Evolutionary conservation across 179 eudicot species (phyloP).

Genomic region (Camellia oleifera): DNA sequence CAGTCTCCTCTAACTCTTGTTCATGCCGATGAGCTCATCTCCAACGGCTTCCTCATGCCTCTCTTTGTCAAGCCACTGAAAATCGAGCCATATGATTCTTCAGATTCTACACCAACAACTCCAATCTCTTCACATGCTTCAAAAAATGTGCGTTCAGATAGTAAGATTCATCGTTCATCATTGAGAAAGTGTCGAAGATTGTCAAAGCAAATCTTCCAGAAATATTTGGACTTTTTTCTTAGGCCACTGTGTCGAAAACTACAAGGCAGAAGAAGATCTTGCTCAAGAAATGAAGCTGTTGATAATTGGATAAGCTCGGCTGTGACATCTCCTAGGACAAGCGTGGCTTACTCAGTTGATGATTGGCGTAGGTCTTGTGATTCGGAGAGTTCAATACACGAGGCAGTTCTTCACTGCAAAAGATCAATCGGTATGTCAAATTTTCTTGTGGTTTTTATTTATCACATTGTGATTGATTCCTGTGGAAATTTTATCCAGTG

Average conservation of each 20-base stretch:
- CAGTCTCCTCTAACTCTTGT: slow-evolving; percentile 42
- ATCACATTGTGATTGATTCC: background rate
- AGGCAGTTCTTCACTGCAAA: slow-evolving; percentile 95
- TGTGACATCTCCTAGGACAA: slow-evolving; percentile 55
- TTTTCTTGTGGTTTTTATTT: background rate
- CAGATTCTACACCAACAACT: slow-evolving; percentile 21
- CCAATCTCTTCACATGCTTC: slow-evolving; percentile 24
- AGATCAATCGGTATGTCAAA: slow-evolving; percentile 53
- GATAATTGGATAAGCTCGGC: slow-evolving; percentile 33
- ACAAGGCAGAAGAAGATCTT: slow-evolving; percentile 33
- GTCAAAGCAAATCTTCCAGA: slow-evolving; percentile 45
- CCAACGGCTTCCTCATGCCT: slow-evolving; percentile 58
- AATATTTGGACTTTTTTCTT: slow-evolving; percentile 46
- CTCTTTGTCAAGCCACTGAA: slow-evolving; percentile 34
- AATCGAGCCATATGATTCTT: slow-evolving; percentile 17
- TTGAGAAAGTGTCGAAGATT: slow-evolving; percentile 59
- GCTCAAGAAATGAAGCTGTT: slow-evolving; percentile 22
- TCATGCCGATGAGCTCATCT: slow-evolving; percentile 72
- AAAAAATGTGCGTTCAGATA: slow-evolving; percentile 12
- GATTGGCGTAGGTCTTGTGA: slow-evolving; percentile 71
- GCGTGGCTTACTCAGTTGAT: slow-evolving; percentile 48
- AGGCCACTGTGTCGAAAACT: slow-evolving; percentile 43
- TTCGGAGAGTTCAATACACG: slow-evolving; percentile 77
- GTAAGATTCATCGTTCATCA: slow-evolving; percentile 44
- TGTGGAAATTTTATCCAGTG: background rate